phyloP scores from a whole-genome alignment of 495 filamentous ascomycete genomes.

The Penicillium paxilli region DNA sequence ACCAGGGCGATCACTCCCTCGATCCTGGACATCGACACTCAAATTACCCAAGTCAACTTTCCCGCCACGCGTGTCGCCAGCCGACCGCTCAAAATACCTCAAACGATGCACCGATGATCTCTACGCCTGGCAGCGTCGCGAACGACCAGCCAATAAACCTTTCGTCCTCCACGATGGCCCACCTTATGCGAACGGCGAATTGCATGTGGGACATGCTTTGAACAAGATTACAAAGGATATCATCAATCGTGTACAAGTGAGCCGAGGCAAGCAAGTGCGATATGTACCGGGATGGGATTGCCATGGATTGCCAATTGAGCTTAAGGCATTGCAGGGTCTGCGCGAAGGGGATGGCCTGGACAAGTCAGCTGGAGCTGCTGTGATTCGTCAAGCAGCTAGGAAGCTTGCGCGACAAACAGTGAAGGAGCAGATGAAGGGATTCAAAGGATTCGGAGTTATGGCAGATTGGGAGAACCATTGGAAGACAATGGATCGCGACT shows the following conservation, averaged over 20 bases:
- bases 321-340: slow-evolving; percentile 80
- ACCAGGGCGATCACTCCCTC: slow-evolving; percentile 44
- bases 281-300: slow-evolving; percentile 98
- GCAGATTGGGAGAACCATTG: slow-evolving; percentile 90
- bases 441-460: slow-evolving; percentile 86
- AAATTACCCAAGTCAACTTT: slow-evolving; percentile 61
- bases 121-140: slow-evolving; percentile 79
- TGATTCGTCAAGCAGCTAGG: slow-evolving; percentile 70
- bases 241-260: slow-evolving; percentile 75
- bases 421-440: slow-evolving; percentile 76
- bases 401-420: slow-evolving; percentile 73
- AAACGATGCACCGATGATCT: slow-evolving; percentile 81
- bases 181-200: slow-evolving; percentile 91
- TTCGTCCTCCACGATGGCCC: slow-evolving; percentile 96
- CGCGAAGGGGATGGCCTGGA: slow-evolving; percentile 23
- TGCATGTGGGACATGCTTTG: slow-evolving; percentile 95
- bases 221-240: slow-evolving; percentile 99
- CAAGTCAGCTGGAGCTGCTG: slow-evolving; percentile 28
- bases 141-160: slow-evolving; percentile 54
- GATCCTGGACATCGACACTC: slow-evolving; percentile 60
- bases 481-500: slow-evolving; percentile 86
- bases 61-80: slow-evolving; percentile 50
- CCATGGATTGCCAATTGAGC: slow-evolving; percentile 94
- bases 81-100: slow-evolving; percentile 63
- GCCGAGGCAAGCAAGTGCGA: slow-evolving; percentile 72